Evolutionary conservation across 768 basidiomycete species (phyloP).

Genomic region (Boletus vinaceobasis): DNA sequence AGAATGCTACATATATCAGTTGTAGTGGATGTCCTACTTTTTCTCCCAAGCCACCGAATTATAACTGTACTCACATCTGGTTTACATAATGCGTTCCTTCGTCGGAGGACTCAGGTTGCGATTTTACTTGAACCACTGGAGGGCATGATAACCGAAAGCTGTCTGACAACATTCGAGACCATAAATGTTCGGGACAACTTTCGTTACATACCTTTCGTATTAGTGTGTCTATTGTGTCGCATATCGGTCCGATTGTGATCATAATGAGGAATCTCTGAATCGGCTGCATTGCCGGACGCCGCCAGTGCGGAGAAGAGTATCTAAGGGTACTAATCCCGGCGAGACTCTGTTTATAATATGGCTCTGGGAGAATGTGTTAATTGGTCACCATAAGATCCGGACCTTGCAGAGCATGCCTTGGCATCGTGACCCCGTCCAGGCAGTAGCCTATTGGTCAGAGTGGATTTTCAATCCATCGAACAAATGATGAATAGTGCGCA

Average conservation of each 20-base stretch:
- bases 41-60: not conserved
- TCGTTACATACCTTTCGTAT: not conserved
- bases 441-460: not conserved
- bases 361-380: not conserved
- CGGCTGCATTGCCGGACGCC: not conserved
- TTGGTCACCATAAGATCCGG: conserved; percentile 1
- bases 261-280: not conserved
- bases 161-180: not conserved
- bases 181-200: not conserved
- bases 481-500: too few relatives aligned
- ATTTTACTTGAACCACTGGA: not conserved
- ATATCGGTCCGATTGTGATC: not conserved
- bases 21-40: not conserved
- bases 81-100: not conserved
- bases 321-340: not conserved
- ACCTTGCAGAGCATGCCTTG: not conserved
- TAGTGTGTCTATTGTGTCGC: not conserved
- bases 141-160: not conserved
- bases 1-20: too few relatives aligned
- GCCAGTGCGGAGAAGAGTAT: not conserved
- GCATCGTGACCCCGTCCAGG: not conserved
- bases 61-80: too few relatives aligned
- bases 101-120: not conserved
- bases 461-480: not conserved
- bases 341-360: not conserved